phyloP scores from a whole-genome alignment of 176 grass and related monocot species.

The Cocos nucifera region DNA sequence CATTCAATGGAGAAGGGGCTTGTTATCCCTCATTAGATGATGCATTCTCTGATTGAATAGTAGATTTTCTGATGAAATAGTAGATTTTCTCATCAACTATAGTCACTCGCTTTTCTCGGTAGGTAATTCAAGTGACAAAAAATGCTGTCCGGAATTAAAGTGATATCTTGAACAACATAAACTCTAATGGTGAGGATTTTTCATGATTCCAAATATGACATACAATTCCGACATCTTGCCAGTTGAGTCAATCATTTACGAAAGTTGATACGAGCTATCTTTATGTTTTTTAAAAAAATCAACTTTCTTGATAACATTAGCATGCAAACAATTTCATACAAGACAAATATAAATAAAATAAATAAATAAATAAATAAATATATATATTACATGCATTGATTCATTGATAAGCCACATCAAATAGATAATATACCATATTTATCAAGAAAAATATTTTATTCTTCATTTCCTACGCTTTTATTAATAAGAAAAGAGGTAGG shows the following conservation, averaged over 20 bases:
- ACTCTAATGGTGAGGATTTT: slow-evolving; percentile 28
- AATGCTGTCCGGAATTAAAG: neutral
- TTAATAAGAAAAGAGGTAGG: too few species aligned
- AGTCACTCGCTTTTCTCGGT: neutral
- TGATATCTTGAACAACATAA: slow-evolving; percentile 10
- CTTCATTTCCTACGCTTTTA: too few species aligned
- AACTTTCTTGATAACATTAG: too few species aligned
- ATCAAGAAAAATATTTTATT: too few species aligned
- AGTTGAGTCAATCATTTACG: neutral
- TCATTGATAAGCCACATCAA: too few species aligned
- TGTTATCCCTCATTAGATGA: neutral
- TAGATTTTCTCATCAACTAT: neutral
- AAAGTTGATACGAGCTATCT: too few species aligned
- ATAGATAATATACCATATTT: too few species aligned
- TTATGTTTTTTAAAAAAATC: too few species aligned
- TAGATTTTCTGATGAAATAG: neutral
- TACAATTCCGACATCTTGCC: neutral
- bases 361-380: too few species aligned
- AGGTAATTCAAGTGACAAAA: neutral
- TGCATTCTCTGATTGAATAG: slow-evolving; percentile 2
- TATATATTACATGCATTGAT: too few species aligned
- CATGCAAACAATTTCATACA: too few species aligned
- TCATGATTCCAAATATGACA: slow-evolving; percentile 19
- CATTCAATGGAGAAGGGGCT: neutral
- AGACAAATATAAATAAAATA: too few species aligned